Conservation (phyloP, 495 filamentous ascomycete species). For the Lophium mytilinum region DNA sequence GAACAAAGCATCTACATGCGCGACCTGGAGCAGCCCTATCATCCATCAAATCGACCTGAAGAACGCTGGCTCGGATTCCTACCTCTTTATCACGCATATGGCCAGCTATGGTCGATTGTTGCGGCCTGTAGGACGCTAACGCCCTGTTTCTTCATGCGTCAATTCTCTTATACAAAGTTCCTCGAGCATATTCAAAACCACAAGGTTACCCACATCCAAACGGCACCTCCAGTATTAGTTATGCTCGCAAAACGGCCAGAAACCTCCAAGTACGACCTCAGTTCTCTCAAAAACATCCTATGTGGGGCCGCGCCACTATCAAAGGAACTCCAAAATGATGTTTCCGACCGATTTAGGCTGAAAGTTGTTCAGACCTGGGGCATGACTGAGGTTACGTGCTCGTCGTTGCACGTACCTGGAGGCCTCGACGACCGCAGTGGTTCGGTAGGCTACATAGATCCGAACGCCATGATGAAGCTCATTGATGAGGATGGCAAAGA, state of each 20-base stretch:
- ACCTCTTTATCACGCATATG: constrained; percentile 40
- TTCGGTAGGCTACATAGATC: constrained; percentile 32
- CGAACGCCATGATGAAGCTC: constrained; percentile 31
- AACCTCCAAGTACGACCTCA: constrained; percentile 30
- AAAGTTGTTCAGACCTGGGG: constrained; percentile 36
- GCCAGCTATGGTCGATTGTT: constrained; percentile 39
- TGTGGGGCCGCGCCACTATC: constrained; percentile 36
- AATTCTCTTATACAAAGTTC: constrained; percentile 29
- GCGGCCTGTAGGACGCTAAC: constrained; percentile 24
- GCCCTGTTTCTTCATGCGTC: constrained; percentile 33
- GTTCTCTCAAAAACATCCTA: constrained; percentile 31
- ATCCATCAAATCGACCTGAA: constrained; percentile 11
- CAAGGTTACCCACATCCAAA: constrained; percentile 34
- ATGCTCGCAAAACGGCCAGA: constrained; percentile 37
- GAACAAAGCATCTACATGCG: constrained; percentile 35
- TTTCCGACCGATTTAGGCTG: constrained; percentile 26
- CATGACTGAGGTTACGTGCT: constrained; percentile 36
- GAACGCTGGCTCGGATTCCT: constrained; percentile 38
- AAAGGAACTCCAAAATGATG: constrained; percentile 34
- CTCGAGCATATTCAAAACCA: constrained; percentile 29
- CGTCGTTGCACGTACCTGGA: constrained; percentile 31
- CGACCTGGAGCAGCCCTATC: constrained; percentile 22
- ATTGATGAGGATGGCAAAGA: constrained; percentile 33
- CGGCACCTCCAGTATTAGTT: constrained; percentile 35
- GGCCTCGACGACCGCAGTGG: constrained; percentile 30